Base-by-base conservation (phyloP, 129 eudicot species). In the Tanacetum coccineum region DNA sequence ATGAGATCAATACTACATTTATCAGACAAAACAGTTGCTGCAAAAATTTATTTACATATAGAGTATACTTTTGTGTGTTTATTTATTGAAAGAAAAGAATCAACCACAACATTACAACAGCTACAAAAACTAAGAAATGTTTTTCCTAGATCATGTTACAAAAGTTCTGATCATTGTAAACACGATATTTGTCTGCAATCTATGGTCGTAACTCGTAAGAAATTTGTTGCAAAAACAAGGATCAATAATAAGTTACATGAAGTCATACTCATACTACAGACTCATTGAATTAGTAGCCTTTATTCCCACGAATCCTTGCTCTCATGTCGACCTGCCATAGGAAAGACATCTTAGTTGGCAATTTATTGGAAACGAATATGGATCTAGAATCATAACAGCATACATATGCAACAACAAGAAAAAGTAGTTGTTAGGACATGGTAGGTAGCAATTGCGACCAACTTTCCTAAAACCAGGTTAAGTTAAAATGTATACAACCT, bases 291-390 rank as follows among this genome's bases (percentile, higher is more conserved):
- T 72, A 88, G 69, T 88, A 85, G 68, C 96, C 96, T 64, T 88
- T 88, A 63, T 88, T 88, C 63, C 96, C 96, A n/a, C 96, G 88
- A 64, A 88, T 88, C 49, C 92, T 81, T 44, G 91, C 89, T 80
- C 92, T 78, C 96, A 88, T 88, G 72, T 88, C 96, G 78, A 88
- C 92, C 96, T 82, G 85, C 32, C 71, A 77, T 19, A 50, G 15
- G 13, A 28, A 39, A 1, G 14, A 9, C 11, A 9, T 21, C 42
- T 17, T 45, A 11, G 56, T 42, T 54, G 48, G 3, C 30, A 52
- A 52, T 12, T 39, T 9, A n/a, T 51, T n/a, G 18, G 21, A 13
- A 18, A 3, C 12, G 4, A 52, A 55, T 3, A 49, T 13, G 28
- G 40, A 57, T 3, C 39, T 57, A 51, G 0, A 48, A 9, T 10